Base-by-base conservation (phyloP, 1,284 basidiomycete genomes). In the Ustilago esculenta region DNA sequence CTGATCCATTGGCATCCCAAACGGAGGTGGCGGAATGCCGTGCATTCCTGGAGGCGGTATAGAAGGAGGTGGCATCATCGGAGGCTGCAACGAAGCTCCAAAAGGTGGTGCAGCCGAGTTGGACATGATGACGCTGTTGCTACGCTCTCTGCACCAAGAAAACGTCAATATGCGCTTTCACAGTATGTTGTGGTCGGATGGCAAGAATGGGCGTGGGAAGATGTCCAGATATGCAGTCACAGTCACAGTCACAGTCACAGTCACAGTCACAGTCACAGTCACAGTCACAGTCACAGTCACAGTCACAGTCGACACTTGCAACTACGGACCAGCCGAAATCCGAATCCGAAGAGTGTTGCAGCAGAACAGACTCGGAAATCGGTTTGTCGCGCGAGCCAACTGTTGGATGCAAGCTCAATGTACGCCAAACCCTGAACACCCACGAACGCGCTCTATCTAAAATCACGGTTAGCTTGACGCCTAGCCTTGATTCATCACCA, bases 41-140 rank as follows among this genome's bases (percentile, higher is more conserved):
- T 39, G 23, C 54, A 57, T 53, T 7, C 37, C 48, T 40, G 61
- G 61, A 7, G 61, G 61, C 32, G 53, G 51, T 53, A 60, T 49
- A 20, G 58, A 53, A 5, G 48, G 40, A 30, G 50, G 58, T 7
- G 51, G 51, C 21, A 34, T 23, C 18, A 32, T 37, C 6, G 52
- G 52, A 32, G 52, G 52, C 17, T 32, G 29, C 10, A 34, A 23
- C 7, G 43, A 43, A 23, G 34, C 52, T 18, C 47, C 52, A n/a
- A 52, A 52, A 10, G 48, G 44, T 30, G 53, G 48, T 29, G 53
- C 60, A 37, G 48, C 29, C 24, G 59, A 33, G n/a, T 63, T 51
- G 5, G 60, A 64, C 60, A 64, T 61, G n/a, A n/a, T n/a, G n/a
- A n/a, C n/a, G n/a, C n/a, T n/a, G n/a, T n/a, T n/a, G n/a, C n/a